Conservation (phyloP, 805 yeast species). For the Pichia occidentalis region DNA sequence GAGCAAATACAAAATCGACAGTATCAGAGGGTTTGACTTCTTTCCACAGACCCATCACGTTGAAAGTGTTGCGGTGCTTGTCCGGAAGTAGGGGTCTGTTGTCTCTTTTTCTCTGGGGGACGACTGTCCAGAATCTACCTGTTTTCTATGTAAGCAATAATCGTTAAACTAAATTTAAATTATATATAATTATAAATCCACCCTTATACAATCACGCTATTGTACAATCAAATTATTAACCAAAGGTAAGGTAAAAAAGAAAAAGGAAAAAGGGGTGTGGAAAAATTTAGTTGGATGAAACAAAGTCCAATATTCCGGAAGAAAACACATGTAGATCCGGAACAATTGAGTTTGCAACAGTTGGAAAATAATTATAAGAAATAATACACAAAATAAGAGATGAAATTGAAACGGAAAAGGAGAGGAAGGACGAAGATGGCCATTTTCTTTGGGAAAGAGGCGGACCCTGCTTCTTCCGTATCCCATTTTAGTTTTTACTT, state of each 20-base stretch:
- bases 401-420: not conserved
- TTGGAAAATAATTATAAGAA: constrained; percentile 7
- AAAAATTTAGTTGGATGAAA: not conserved
- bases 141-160: not conserved
- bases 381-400: constrained; percentile 8
- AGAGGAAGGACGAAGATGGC: not conserved
- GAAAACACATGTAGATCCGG: not conserved
- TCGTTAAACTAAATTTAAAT: not conserved
- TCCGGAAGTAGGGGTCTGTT: constrained; percentile 12
- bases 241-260: too few relatives aligned
- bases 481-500: too few relatives aligned
- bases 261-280: too few relatives aligned
- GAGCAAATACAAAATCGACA: constrained; percentile 59
- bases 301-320: not conserved
- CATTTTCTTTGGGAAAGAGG: not conserved
- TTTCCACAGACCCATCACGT: constrained; percentile 64
- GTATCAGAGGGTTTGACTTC: constrained; percentile 91
- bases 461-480: too few relatives aligned
- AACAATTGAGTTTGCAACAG: not conserved
- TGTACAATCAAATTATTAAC: constrained; percentile 10
- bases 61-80: constrained; percentile 45
- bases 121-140: not conserved
- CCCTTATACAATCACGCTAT: constrained; percentile 5
- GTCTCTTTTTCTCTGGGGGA: too few relatives aligned
- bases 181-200: not conserved